Evolutionary conservation across 257 asterid species (phyloP).

Genomic region (Scutellaria baicalensis): DNA sequence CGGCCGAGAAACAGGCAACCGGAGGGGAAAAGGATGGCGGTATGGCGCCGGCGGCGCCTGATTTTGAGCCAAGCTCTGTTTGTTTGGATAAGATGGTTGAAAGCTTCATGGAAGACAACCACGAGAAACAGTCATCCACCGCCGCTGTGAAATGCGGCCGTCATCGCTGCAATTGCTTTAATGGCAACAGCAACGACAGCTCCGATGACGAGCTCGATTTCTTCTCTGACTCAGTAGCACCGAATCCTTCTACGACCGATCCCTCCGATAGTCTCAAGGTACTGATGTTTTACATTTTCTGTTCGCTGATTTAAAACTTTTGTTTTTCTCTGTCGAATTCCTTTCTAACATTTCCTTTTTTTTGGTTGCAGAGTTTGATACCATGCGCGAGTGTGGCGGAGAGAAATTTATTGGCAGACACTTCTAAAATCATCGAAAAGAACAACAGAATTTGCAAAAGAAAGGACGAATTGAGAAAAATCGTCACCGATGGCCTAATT

Average conservation of each 20-base stretch:
- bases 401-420: conserved; percentile 73
- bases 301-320: background rate
- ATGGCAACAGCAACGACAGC: conserved; percentile 69
- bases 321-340: background rate
- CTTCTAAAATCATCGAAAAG: conserved; percentile 58
- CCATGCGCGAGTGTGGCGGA: conserved; percentile 61
- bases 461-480: conserved; percentile 56
- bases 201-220: conserved; percentile 76
- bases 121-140: conserved; percentile 40
- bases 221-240: conserved; percentile 22
- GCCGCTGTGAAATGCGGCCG: conserved; percentile 54
- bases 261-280: conserved; percentile 69
- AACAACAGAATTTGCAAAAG: conserved; percentile 50
- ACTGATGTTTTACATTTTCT: background rate
- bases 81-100: conserved; percentile 74
- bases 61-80: conserved; percentile 83
- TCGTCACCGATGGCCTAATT: conserved; percentile 53
- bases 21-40: conserved; percentile 44
- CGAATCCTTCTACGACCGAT: conserved; percentile 45
- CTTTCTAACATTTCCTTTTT: background rate
- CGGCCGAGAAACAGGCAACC: conserved; percentile 34
- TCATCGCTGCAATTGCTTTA: conserved; percentile 75
- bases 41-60: conserved; percentile 20
- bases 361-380: conserved; percentile 49
- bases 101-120: conserved; percentile 63